A percentile compares a stretch with the other conserved stretches of the same genome.
These are phyloP conservation scores for Fusarium sp. DNA, from an alignment of 2,329 filamentous ascomycete species.

Conservation along the genomic window DNA sequence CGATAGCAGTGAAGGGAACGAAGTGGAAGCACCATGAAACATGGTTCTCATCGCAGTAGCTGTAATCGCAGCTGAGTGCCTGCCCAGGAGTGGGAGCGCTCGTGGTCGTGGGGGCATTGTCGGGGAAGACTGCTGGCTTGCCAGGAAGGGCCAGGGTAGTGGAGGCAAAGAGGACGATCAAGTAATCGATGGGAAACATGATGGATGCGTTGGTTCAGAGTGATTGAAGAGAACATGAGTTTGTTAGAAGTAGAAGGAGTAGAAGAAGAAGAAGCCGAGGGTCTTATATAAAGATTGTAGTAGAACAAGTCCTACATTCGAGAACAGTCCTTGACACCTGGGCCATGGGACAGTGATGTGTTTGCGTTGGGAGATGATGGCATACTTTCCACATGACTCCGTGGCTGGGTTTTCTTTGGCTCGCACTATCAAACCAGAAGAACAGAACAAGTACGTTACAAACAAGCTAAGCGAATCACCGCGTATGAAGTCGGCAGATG, in stretches of 20 bases:
- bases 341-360: not conserved
- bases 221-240: not conserved
- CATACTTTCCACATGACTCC: not conserved
- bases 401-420: not conserved
- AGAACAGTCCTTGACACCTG: slow-evolving; percentile 1
- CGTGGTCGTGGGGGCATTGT: slow-evolving; percentile 11
- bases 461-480: slow-evolving; percentile 14
- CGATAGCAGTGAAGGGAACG: slow-evolving; percentile 52
- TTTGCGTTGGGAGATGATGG: slow-evolving; percentile 24
- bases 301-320: slow-evolving; percentile 7
- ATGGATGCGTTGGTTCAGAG: not conserved
- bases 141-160: slow-evolving; percentile 16
- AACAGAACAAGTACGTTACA: not conserved
- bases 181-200: slow-evolving; percentile 16
- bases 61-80: slow-evolving; percentile 48
- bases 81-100: slow-evolving; percentile 17
- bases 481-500: slow-evolving; percentile 23
- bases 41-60: slow-evolving; percentile 51
- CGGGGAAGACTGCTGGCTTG: not conserved
- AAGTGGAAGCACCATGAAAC: slow-evolving; percentile 55
- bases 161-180: slow-evolving; percentile 18
- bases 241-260: not conserved
- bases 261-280: not conserved
- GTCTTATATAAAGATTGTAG: slow-evolving; percentile 7
- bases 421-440: not conserved